phyloP scores from a whole-genome alignment of 345 rosid species.

The Angophora floribunda region DNA sequence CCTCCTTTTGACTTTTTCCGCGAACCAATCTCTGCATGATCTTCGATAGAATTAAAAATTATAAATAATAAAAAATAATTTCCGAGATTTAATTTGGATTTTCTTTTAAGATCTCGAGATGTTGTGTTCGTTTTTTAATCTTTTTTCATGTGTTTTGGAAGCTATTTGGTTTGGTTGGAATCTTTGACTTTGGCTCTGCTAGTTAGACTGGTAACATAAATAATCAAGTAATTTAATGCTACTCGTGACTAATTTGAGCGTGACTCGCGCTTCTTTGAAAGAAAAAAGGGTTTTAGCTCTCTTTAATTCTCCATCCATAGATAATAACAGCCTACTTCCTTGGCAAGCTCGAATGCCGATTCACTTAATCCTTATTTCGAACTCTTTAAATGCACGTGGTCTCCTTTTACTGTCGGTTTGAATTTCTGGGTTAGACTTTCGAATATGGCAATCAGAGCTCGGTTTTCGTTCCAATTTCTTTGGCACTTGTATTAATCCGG shows the following conservation, averaged over 20 bases:
- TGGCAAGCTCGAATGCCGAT: background rate
- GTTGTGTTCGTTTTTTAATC: rapidly evolving
- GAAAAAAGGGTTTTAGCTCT: background rate
- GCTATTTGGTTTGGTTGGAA: background rate
- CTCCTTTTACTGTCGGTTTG: rapidly evolving
- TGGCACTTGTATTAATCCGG: background rate
- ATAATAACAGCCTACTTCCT: background rate
- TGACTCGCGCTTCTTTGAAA: background rate
- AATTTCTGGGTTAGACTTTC: background rate
- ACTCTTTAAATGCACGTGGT: rapidly evolving
- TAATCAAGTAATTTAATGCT: background rate
- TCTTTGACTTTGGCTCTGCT: background rate
- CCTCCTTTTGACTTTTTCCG: background rate
- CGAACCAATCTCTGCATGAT: background rate
- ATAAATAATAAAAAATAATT: background rate
- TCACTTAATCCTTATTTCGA: background rate
- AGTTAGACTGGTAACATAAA: background rate
- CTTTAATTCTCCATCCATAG: background rate
- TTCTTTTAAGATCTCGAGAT: background rate
- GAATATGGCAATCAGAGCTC: background rate
- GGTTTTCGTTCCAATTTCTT: background rate
- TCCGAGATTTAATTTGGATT: background rate
- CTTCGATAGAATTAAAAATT: background rate
- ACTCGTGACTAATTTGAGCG: background rate
- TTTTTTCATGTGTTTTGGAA: background rate